Evolutionary conservation across 306 rosid species (phyloP).

Genomic region (Trifolium subterraneum): DNA sequence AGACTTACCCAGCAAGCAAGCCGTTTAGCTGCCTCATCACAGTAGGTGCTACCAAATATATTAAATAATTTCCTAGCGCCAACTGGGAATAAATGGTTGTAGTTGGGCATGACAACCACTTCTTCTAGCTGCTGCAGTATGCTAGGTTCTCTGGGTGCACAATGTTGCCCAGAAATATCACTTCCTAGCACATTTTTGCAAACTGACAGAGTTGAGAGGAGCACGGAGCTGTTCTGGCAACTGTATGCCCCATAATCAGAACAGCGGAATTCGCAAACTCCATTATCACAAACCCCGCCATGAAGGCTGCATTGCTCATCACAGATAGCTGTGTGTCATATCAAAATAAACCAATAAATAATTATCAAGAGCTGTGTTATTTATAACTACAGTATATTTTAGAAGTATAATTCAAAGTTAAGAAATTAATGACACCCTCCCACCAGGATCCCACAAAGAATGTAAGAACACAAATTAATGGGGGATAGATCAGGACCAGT

Average conservation of each 20-base stretch:
- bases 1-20: slow-evolving; percentile 89
- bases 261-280: slow-evolving; percentile 92
- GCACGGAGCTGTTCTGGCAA: slow-evolving; percentile 88
- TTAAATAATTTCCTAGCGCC: slow-evolving; percentile 90
- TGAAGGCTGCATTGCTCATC: slow-evolving; percentile 96
- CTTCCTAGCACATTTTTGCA: slow-evolving; percentile 80
- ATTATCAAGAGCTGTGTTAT: not conserved
- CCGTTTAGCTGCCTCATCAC: slow-evolving; percentile 84
- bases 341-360: slow-evolving; percentile 16
- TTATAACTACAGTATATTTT: slow-evolving; percentile 13
- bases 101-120: slow-evolving; percentile 95
- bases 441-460: not conserved
- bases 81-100: slow-evolving; percentile 88
- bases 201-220: slow-evolving; percentile 73
- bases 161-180: slow-evolving; percentile 78
- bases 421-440: slow-evolving; percentile 23
- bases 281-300: slow-evolving; percentile 98
- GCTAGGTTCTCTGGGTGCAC: slow-evolving; percentile 91
- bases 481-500: not conserved
- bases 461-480: not conserved
- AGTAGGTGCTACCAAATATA: slow-evolving; percentile 76
- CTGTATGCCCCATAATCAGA: slow-evolving; percentile 91
- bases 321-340: slow-evolving; percentile 73
- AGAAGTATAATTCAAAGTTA: not conserved
- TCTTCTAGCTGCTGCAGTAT: slow-evolving; percentile 91